Percentiles rank a stretch among this genome's conserved stretches.
phyloP scores from a whole-genome alignment of 495 filamentous ascomycete species.

The Lepidopterella palustris region DNA sequence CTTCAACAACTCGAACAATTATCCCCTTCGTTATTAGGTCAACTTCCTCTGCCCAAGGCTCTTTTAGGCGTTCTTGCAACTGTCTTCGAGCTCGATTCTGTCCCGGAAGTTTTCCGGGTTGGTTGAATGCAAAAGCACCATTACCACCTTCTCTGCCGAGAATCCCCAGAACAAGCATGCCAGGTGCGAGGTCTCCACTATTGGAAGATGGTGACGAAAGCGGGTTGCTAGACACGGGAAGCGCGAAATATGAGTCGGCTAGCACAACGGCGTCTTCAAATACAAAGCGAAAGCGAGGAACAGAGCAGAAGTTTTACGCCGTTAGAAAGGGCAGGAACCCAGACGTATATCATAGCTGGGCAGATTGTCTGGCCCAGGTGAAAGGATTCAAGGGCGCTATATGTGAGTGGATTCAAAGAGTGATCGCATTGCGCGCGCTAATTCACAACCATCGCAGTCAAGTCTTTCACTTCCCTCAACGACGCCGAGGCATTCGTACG shows the following conservation, averaged over 20 bases:
- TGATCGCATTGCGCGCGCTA: not conserved
- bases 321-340: constrained; percentile 71
- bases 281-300: constrained; percentile 58
- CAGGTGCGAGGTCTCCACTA: not conserved
- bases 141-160: not conserved
- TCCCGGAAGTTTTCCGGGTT: too few relatives aligned
- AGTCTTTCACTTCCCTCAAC: constrained; percentile 68
- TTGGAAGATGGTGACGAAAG: not conserved
- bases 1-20: too few relatives aligned
- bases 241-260: constrained; percentile 15
- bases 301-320: constrained; percentile 73
- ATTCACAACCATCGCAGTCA: constrained; percentile 48
- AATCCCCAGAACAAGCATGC: not conserved
- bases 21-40: too few relatives aligned
- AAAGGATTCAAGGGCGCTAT: constrained; percentile 77
- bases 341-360: constrained; percentile 82
- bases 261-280: constrained; percentile 43
- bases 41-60: too few relatives aligned
- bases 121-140: too few relatives aligned
- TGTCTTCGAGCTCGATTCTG: too few relatives aligned
- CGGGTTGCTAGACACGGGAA: constrained; percentile 8
- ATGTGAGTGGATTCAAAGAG: constrained; percentile 48
- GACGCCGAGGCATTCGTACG: constrained; percentile 77
- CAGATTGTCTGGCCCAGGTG: constrained; percentile 72
- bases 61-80: too few relatives aligned